Conservation (phyloP, 1,139 yeast species). For the Debaryomyces sp. region DNA sequence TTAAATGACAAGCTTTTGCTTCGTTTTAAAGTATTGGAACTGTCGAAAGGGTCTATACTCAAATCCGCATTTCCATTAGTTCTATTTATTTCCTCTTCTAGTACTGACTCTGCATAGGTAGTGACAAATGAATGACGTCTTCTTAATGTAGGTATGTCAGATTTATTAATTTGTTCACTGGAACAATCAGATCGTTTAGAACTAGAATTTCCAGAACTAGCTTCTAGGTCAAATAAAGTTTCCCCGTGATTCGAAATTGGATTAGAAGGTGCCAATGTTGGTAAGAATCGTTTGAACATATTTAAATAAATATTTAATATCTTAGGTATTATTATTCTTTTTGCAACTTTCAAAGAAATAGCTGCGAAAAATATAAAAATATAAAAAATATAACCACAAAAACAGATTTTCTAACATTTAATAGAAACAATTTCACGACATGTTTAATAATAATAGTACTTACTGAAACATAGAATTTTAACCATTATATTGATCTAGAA, state of each 20-base stretch:
- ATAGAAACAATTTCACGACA: not conserved
- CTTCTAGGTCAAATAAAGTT: not conserved
- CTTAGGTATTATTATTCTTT: not conserved
- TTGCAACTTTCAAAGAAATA: not conserved
- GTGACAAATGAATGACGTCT: slow-evolving; percentile 13
- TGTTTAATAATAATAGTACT: not conserved
- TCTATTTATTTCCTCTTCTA: slow-evolving; percentile 10
- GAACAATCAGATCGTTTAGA: slow-evolving; percentile 5
- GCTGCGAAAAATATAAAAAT: not conserved
- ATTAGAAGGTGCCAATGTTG: not conserved
- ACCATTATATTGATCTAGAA: not conserved
- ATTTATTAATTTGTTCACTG: slow-evolving; percentile 9
- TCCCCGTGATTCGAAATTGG: not conserved
- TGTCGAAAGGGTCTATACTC: slow-evolving; percentile 15
- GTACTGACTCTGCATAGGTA: slow-evolving; percentile 8
- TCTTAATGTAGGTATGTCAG: slow-evolving; percentile 9
- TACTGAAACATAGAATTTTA: too few relatives aligned
- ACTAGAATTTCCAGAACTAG: slow-evolving; percentile 7
- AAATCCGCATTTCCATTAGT: slow-evolving; percentile 10
- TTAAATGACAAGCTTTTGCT: slow-evolving; percentile 12
- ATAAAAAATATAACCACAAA: not conserved
- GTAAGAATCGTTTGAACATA: slow-evolving; percentile 8
- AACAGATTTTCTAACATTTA: not conserved
- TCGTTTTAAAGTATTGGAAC: slow-evolving; percentile 9
- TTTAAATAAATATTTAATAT: not conserved